These are phyloP conservation scores for Ramaria rubella DNA, from an alignment of 768 basidiomycete genomes.

Conservation along the genomic window DNA sequence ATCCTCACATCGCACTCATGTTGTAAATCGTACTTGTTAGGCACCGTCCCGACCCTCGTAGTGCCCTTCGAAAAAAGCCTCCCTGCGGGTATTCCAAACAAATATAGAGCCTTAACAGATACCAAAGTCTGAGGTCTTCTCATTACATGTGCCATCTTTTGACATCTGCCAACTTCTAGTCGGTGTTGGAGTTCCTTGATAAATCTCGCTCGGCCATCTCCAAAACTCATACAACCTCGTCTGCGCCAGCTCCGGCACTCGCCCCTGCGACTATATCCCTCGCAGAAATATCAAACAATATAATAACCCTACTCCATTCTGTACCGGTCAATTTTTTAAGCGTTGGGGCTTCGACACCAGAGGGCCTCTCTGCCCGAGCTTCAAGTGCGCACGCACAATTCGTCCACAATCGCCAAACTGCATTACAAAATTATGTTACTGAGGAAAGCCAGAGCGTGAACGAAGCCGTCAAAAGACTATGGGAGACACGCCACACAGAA, in stretches of 20 bases:
- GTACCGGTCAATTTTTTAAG: constrained; percentile 56
- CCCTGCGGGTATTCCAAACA: constrained; percentile 59
- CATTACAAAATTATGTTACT: constrained; percentile 42
- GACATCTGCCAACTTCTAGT: constrained; percentile 32
- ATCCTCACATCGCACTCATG: background rate
- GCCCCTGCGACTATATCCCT: constrained; percentile 79
- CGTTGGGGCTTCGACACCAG: constrained; percentile 52
- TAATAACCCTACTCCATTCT: constrained; percentile 56
- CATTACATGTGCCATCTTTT: constrained; percentile 7
- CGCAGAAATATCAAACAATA: constrained; percentile 31
- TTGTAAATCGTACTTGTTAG: constrained; percentile 28
- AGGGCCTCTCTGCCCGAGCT: constrained; percentile 42
- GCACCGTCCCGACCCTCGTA: constrained; percentile 74
- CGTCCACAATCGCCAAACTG: constrained; percentile 42
- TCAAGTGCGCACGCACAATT: constrained; percentile 20
- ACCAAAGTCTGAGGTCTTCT: constrained; percentile 44
- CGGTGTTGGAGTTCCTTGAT: constrained; percentile 75
- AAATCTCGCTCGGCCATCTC: constrained; percentile 69
- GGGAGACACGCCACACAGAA: constrained; percentile 48
- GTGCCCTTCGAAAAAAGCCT: constrained; percentile 79
- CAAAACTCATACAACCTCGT: constrained; percentile 61
- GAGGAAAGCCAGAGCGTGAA: constrained; percentile 43
- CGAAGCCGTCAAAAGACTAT: constrained; percentile 55
- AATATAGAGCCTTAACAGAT: constrained; percentile 75
- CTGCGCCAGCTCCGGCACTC: constrained; percentile 67